phyloP scores from a whole-genome alignment of 371 early-diverging fungal species.

The Mortierella sp. region DNA sequence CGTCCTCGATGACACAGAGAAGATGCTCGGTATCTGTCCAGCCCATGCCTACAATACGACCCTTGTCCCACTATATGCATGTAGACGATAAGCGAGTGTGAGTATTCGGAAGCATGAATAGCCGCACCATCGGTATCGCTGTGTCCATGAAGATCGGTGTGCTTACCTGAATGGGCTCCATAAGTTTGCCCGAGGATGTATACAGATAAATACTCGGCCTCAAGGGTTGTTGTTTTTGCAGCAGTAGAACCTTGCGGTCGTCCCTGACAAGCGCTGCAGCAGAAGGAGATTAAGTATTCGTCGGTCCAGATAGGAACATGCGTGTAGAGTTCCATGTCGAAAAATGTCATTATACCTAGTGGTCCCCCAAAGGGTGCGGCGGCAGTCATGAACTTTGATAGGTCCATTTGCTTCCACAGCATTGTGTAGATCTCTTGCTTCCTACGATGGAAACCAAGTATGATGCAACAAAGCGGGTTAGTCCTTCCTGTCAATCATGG shows the following conservation, averaged over 20 bases:
- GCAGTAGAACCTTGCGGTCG: conserved; percentile 81
- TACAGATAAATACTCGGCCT: conserved; percentile 88
- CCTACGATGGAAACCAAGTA: too few species aligned
- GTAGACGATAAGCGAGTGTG: too few species aligned
- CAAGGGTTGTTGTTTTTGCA: conserved; percentile 77
- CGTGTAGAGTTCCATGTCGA: too few species aligned
- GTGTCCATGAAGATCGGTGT: background rate
- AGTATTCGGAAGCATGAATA: too few species aligned
- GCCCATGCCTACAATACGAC: conserved; percentile 87
- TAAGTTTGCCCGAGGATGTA: conserved; percentile 85
- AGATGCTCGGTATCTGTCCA: conserved; percentile 92
- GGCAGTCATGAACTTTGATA: conserved; percentile 84
- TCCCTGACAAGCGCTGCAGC: conserved; percentile 85
- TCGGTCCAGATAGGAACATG: too few species aligned
- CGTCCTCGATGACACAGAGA: conserved; percentile 89
- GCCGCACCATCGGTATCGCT: too few species aligned
- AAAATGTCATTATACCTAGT: too few species aligned
- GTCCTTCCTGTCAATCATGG: too few species aligned
- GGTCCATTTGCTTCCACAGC: conserved; percentile 87
- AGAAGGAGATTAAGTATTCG: background rate
- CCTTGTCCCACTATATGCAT: conserved; percentile 85
- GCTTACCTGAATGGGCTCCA: conserved; percentile 85
- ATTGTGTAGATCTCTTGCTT: conserved; percentile 86
- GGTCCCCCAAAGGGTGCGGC: conserved; percentile 94
- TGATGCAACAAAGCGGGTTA: too few species aligned